These are phyloP conservation scores for Ostreobium quekettii DNA, from an alignment of 139 green algal genomes.

Conservation along the genomic window DNA sequence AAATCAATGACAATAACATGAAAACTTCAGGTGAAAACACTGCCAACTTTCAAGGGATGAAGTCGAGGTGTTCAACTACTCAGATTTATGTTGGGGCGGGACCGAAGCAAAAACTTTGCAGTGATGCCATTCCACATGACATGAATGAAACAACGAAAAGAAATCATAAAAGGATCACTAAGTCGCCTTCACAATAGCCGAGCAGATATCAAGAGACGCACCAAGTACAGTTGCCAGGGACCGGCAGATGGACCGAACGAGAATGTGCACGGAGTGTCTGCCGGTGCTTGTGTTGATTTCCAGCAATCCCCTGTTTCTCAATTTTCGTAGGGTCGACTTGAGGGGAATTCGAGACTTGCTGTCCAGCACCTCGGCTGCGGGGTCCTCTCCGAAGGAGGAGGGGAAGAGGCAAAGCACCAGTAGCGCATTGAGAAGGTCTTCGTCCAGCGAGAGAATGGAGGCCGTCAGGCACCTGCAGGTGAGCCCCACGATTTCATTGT, in stretches of 20 bases:
- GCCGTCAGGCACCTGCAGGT: neutral
- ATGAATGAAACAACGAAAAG: too few relatives aligned
- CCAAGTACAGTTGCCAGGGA: neutral
- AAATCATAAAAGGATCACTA: conserved; percentile 5
- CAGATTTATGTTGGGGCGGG: too few relatives aligned
- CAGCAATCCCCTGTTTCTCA: conserved; percentile 2
- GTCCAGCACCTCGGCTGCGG: neutral
- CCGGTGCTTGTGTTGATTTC: neutral
- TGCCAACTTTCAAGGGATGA: too few relatives aligned
- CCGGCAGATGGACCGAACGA: neutral
- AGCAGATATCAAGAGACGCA: too few relatives aligned
- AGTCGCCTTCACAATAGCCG: neutral
- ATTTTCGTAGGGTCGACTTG: neutral
- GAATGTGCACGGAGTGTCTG: neutral
- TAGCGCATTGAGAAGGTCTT: neutral
- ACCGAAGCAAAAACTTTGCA: too few relatives aligned
- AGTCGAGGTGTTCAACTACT: too few relatives aligned
- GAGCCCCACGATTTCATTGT: too few relatives aligned
- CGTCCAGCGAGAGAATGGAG: conserved; percentile 3
- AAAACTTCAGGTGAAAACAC: too few relatives aligned
- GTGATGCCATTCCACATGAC: too few relatives aligned
- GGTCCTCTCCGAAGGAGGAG: neutral
- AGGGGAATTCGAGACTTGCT: neutral
- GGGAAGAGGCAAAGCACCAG: conserved; percentile 3
- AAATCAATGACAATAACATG: too few relatives aligned